phyloP scores from a whole-genome alignment of 2,329 filamentous ascomycete species.

The Colletotrichum agaves region DNA sequence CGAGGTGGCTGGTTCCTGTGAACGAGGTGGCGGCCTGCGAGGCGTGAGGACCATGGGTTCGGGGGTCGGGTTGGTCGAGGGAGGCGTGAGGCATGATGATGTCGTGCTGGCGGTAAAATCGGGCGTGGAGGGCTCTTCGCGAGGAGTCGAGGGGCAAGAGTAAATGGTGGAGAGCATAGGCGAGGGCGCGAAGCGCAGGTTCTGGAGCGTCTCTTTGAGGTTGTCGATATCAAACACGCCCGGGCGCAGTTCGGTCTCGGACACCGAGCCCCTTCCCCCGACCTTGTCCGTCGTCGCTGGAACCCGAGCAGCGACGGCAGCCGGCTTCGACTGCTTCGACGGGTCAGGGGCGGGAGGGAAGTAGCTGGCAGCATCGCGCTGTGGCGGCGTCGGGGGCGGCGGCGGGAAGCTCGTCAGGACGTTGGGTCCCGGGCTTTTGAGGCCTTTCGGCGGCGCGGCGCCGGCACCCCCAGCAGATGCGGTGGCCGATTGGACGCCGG shows the following conservation, averaged over 20 bases:
- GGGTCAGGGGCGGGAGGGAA: background rate
- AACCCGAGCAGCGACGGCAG: background rate
- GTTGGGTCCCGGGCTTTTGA: constrained; percentile 25
- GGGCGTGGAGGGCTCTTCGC: constrained; percentile 20
- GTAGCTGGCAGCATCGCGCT: background rate
- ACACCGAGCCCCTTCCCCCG: background rate
- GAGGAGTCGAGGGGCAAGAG: constrained; percentile 27
- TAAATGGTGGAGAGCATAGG: constrained; percentile 36
- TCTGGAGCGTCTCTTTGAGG: constrained; percentile 30
- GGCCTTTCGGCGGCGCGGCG: background rate
- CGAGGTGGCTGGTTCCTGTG: constrained; percentile 8
- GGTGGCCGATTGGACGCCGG: background rate
- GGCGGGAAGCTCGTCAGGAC: constrained; percentile 34
- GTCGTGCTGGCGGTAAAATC: constrained; percentile 29
- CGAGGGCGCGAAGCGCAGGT: constrained; percentile 34
- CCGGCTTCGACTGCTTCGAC: background rate
- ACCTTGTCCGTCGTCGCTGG: constrained; percentile 8
- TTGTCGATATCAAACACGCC: constrained; percentile 28
- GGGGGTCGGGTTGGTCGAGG: constrained; percentile 33
- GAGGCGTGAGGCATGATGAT: constrained; percentile 30
- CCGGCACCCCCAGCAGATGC: background rate
- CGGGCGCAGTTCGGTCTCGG: constrained; percentile 5
- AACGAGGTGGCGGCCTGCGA: background rate
- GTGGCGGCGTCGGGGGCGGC: constrained; percentile 23
- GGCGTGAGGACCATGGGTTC: constrained; percentile 20